Evolutionary conservation across 305 asterid genomes (phyloP).

Genomic region (Rubia tinctorum): DNA sequence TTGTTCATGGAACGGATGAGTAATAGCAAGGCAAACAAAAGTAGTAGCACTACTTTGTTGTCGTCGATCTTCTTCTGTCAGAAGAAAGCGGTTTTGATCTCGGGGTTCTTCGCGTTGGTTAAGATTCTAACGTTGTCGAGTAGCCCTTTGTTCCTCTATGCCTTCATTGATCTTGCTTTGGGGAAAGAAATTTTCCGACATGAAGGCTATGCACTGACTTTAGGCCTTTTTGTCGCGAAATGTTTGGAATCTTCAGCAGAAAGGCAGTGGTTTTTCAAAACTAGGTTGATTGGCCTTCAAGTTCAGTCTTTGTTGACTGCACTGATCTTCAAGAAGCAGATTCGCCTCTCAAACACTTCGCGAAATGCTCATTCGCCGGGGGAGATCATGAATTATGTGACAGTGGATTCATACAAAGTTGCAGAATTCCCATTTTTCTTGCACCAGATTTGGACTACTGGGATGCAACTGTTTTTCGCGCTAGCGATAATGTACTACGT

Average conservation of each 20-base stretch:
- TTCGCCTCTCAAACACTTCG: conserved; percentile 65
- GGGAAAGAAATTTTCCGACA: conserved; percentile 49
- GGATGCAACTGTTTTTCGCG: conserved; percentile 70
- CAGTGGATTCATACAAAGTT: conserved; percentile 84
- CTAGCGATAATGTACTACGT: conserved; percentile 63
- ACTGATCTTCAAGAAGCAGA: conserved; percentile 72
- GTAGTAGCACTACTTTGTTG: conserved; percentile 44
- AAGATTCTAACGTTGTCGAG: conserved; percentile 63
- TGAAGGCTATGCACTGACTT: conserved; percentile 60
- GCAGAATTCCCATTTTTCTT: conserved; percentile 92
- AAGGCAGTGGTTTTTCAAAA: conserved; percentile 87
- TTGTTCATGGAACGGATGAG: conserved; percentile 42
- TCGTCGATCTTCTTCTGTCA: conserved; percentile 58
- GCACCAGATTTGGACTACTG: conserved; percentile 91
- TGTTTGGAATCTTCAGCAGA: conserved; percentile 73
- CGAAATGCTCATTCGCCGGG: conserved; percentile 70
- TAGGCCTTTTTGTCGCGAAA: conserved; percentile 66
- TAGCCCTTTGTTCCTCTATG: conserved; percentile 80
- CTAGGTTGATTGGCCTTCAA: conserved; percentile 63
- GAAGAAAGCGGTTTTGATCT: conserved; percentile 47
- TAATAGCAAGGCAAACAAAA: conserved; percentile 36
- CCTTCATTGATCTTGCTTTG: conserved; percentile 76
- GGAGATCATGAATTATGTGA: conserved; percentile 82
- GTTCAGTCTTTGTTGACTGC: conserved; percentile 70
- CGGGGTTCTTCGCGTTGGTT: conserved; percentile 77